Percentiles rank a stretch among this genome's conserved stretches.
These are phyloP conservation scores for Exidia glandulosa DNA, from an alignment of 768 basidiomycete species.

Conservation along the genomic window DNA sequence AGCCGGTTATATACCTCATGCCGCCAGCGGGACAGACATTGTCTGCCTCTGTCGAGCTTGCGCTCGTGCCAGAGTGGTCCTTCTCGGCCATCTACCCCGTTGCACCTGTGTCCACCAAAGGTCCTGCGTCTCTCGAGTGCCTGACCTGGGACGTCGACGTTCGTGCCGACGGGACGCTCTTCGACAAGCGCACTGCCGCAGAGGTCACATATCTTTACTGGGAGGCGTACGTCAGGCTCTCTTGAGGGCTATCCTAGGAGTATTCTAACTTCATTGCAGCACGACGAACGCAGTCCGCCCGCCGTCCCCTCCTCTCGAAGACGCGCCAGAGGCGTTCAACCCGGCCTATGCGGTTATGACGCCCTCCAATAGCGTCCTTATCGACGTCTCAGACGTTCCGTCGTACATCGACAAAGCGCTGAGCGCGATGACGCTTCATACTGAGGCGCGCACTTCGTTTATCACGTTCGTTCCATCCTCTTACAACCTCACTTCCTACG, in stretches of 20 bases:
- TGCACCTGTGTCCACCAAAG: constrained; percentile 8
- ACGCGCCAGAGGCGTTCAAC: neutral
- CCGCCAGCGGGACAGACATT: too few species aligned
- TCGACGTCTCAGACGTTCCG: constrained; percentile 19
- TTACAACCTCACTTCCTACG: neutral
- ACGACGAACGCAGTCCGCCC: neutral
- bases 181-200: constrained; percentile 16
- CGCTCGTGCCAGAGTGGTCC: constrained; percentile 21
- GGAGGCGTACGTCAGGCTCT: constrained; percentile 14
- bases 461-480: constrained; percentile 25
- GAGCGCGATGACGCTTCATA: constrained; percentile 23
- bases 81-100: constrained; percentile 27
- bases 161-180: constrained; percentile 18
- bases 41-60: constrained; percentile 20
- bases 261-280: too few species aligned
- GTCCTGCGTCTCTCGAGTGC: constrained; percentile 5
- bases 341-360: constrained; percentile 3
- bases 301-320: neutral
- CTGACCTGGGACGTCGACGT: constrained; percentile 24
- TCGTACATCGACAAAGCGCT: constrained; percentile 26
- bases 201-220: constrained; percentile 28
- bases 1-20: too few species aligned
- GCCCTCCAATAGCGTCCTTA: constrained; percentile 17
- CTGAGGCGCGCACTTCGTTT: constrained; percentile 34
- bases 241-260: too few species aligned